Conservation (phyloP, 371 early-diverging fungal genomes). For the Mucor circinelloides region DNA sequence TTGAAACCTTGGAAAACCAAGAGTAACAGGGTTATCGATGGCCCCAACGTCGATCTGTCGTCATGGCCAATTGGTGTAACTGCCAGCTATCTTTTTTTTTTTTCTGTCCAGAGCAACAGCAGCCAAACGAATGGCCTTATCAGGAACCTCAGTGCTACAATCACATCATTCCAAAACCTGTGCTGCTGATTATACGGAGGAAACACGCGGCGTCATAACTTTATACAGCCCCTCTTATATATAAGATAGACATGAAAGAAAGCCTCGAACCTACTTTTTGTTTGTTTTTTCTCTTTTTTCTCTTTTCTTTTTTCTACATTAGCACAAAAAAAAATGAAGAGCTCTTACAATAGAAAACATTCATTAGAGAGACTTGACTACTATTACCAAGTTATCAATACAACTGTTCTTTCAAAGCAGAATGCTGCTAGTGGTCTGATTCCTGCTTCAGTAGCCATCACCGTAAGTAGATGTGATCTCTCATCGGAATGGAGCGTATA, state of each 20-base stretch:
- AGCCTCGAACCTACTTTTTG: not conserved
- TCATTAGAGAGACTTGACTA: constrained; percentile 67
- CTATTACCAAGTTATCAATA: constrained; percentile 75
- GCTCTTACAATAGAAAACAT: constrained; percentile 19
- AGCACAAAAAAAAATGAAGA: constrained; percentile 2
- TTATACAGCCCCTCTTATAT: not conserved
- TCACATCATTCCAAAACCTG: not conserved
- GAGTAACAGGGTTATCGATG: constrained; percentile 2
- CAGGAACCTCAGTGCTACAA: not conserved
- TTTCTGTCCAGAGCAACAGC: not conserved
- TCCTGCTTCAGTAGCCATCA: constrained; percentile 89
- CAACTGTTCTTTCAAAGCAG: constrained; percentile 79
- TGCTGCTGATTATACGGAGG: not conserved
- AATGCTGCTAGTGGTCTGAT: constrained; percentile 88
- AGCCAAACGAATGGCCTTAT: not conserved
- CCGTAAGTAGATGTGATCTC: constrained; percentile 34
- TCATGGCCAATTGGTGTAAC: constrained; percentile 8
- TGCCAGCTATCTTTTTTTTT: not conserved
- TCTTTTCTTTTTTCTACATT: not conserved
- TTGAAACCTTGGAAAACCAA: not conserved
- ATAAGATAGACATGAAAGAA: not conserved
- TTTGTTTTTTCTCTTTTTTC: constrained; percentile 2
- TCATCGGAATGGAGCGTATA: not conserved
- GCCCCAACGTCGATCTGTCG: constrained; percentile 18
- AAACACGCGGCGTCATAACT: not conserved